Conservation (phyloP, 2,329 filamentous ascomycete genomes). For the Rosellinia necatrix region DNA sequence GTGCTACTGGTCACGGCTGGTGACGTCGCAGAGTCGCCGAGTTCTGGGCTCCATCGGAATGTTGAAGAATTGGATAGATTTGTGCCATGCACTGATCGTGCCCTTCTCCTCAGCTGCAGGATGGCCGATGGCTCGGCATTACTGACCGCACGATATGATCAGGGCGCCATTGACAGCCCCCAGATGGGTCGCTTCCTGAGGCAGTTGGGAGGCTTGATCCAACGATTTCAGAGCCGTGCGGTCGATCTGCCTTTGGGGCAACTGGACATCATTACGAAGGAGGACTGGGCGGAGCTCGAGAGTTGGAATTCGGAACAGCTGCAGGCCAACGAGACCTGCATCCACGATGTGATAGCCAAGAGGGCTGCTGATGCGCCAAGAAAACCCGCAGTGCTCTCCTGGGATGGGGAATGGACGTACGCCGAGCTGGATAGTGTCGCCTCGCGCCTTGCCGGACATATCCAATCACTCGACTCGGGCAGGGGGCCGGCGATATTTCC, state of each 20-base stretch:
- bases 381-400: conserved; percentile 13
- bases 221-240: conserved; percentile 11
- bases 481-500: conserved; percentile 4
- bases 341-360: conserved; percentile 9
- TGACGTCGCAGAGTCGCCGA: neutral
- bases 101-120: conserved; percentile 13
- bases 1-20: conserved; percentile 12
- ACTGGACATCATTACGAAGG: conserved; percentile 12
- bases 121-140: conserved; percentile 8
- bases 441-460: conserved; percentile 9
- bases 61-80: conserved; percentile 13
- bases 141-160: conserved; percentile 14
- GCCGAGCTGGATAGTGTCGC: conserved; percentile 12
- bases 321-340: neutral
- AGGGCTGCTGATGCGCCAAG: neutral
- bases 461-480: neutral
- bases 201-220: conserved; percentile 15
- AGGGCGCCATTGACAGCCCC: conserved; percentile 1
- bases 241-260: conserved; percentile 7
- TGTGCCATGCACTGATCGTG: conserved; percentile 11
- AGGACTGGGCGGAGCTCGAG: conserved; percentile 11
- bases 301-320: conserved; percentile 8
- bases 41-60: conserved; percentile 10
- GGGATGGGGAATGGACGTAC: conserved; percentile 19
- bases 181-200: conserved; percentile 13